Base-by-base conservation (phyloP, 1,284 basidiomycete species). In the Stereum hirsutum region DNA sequence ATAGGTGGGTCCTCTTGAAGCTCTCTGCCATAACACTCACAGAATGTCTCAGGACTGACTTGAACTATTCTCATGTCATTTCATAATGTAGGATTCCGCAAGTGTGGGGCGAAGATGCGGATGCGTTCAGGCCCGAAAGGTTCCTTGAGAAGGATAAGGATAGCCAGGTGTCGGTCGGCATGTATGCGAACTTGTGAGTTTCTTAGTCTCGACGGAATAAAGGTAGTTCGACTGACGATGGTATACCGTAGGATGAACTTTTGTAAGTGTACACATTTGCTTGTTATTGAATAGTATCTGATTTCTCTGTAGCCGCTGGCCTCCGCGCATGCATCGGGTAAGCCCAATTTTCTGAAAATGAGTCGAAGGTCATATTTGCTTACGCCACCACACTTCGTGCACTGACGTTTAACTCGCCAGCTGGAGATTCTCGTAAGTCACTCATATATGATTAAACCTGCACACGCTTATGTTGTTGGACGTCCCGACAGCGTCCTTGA, bases 131-230 rank as follows among this genome's bases (percentile, higher is more conserved):
- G 44, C 74, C 75, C 6, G 62, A 70, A 17, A 69, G 74, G 14
- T 77, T 75, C 66, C 53, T 73, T 38, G 47, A 60, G 5, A 55
- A 47, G 8, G 39, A 58, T 24, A 52, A 53, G 6, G 50, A 54
- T 15, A 69, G 65, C 50, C 65, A 61, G 17, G 58, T 65, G 1
- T 51, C 52, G 7, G 54, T 75, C 4, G 73, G 76, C 1, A 62
- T 72, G 10, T 70, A 72, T 47, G 65, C 64, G 6, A 75, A 75
- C 54, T 53, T 78, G 75, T 78, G 49, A 52, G 73, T 20, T 19
- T 32, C 14, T 7, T n/a, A 40, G 5, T 40, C 28, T 24, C 42
- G 4, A 36, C 8, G 3, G 21, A 24, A 10, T 25, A 8, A 6
- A 30, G 27, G 5, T 19, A 31, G 37, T 20, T 24, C 40, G 14